Base-by-base conservation (phyloP, 73 alveolate species). In the Paramecium octaurelia region DNA sequence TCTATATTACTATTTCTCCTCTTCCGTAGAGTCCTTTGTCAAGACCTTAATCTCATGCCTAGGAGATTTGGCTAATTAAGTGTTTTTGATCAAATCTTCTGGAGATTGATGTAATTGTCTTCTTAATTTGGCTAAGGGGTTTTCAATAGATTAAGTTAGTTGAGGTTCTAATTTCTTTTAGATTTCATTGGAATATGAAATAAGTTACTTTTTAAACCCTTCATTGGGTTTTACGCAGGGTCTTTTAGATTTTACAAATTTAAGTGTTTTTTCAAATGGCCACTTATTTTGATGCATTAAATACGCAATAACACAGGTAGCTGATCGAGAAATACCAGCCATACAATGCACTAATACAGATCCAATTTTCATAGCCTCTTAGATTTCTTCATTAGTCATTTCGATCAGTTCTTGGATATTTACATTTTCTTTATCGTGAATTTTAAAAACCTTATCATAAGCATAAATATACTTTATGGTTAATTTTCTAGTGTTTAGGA, bases 181-280 rank as follows among this genome's bases (percentile, higher is more conserved):
- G 31, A 64, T 64, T 64, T 64, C 84, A 14, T 64, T 34, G 4
- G 84, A 64, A 14, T 64, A 64, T 2, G 21, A 23, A 64, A 64
- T 64, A 14, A 64, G 84, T 64, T 64, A 64, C 6, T 64, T 64
- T 64, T 64, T 64, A 64, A 64, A 64, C 27, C 84, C 84, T 64
- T 31, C 46, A 64, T 64, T 64, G 1, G 84, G 84, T 27, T 64
- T 64, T 3, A 34, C 84, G 27, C 84, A 64, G 23, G 84, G 50
- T n/a, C 84, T 64, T 64, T 34, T 64, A 3, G 42, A 64, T 34
- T 64, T 64, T 3, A 64, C 84, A 64, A 12, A 64, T 64, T 64
- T 27, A 10, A 64, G 46, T 31, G 84, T 34, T 64, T 64, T 64
- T 7, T 64, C 84, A 64, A 64, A 64, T 64, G 5, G 4, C 84